Conservation (phyloP, 2,329 filamentous ascomycete genomes). For the Fusarium sterilihyphosum region DNA sequence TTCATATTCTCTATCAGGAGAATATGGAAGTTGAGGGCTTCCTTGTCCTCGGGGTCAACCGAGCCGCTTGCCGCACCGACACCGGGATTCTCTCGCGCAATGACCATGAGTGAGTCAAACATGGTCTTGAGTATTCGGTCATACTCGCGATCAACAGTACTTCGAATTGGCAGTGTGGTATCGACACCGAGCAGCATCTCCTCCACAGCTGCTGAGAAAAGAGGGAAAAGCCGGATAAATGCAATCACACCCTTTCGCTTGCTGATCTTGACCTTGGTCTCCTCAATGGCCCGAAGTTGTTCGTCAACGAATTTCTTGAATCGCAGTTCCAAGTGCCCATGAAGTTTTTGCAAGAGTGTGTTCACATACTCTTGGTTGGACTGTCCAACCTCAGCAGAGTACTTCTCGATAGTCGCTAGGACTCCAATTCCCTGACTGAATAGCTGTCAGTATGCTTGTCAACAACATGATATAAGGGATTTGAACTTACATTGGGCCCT, state of each 20-base stretch:
- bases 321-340: constrained; percentile 75
- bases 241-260: constrained; percentile 97
- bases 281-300: constrained; percentile 94
- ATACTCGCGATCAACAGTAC: constrained; percentile 87
- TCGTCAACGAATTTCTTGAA: constrained; percentile 94
- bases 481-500: constrained; percentile 79
- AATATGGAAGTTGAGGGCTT: constrained; percentile 96
- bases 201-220: constrained; percentile 84
- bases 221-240: constrained; percentile 93
- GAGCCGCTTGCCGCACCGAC: constrained; percentile 56
- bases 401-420: constrained; percentile 81
- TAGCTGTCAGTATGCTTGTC: constrained; percentile 24
- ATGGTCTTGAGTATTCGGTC: constrained; percentile 90
- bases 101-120: constrained; percentile 97
- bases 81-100: constrained; percentile 76
- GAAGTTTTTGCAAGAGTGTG: constrained; percentile 80
- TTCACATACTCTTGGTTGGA: constrained; percentile 94
- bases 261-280: constrained; percentile 98
- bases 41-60: constrained; percentile 84
- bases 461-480: not conserved
- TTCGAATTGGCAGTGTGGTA: constrained; percentile 70
- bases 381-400: constrained; percentile 81
- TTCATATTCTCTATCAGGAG: constrained; percentile 99
- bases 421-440: constrained; percentile 87
- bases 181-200: constrained; percentile 77